Conservation (phyloP, 352 stramenopile genomes). For the Globisporangium cylindrosporum region DNA sequence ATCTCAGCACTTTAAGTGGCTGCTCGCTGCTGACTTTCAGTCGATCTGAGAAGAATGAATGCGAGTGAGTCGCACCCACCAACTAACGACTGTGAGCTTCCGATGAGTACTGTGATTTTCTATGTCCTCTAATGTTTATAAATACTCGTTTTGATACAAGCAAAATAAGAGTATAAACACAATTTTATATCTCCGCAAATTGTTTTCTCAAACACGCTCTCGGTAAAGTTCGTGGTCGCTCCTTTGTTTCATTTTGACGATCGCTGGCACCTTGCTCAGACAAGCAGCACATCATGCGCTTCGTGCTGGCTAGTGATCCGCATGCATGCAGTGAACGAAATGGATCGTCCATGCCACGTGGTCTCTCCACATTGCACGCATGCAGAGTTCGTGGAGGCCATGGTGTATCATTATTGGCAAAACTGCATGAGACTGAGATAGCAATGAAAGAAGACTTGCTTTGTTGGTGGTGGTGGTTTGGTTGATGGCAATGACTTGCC, state of each 20-base stretch:
- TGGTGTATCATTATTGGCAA: background rate
- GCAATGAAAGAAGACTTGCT: background rate
- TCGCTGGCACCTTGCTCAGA: too few species aligned
- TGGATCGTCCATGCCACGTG: background rate
- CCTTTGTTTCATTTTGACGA: background rate
- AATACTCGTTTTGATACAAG: background rate
- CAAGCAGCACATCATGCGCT: background rate
- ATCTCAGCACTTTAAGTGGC: constrained; percentile 25
- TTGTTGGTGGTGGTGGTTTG: background rate
- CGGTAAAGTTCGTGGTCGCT: background rate
- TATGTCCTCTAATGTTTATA: background rate
- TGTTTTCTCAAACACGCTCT: constrained; percentile 7
- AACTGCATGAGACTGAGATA: background rate
- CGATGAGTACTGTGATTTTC: constrained; percentile 11
- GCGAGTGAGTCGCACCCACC: constrained; percentile 16
- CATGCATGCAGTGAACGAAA: background rate
- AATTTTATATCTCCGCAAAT: background rate
- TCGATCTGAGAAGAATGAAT: background rate
- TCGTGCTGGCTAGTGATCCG: background rate
- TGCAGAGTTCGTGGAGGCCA: background rate
- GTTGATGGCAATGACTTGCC: background rate
- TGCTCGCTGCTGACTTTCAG: background rate
- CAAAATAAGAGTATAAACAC: background rate
- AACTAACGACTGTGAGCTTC: background rate
- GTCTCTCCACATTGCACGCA: background rate